A percentile compares a stretch with the other conserved stretches of the same genome.
Evolutionary conservation across 164 flowering plant species (phyloP).

Genomic region (Sextonia rubra): DNA sequence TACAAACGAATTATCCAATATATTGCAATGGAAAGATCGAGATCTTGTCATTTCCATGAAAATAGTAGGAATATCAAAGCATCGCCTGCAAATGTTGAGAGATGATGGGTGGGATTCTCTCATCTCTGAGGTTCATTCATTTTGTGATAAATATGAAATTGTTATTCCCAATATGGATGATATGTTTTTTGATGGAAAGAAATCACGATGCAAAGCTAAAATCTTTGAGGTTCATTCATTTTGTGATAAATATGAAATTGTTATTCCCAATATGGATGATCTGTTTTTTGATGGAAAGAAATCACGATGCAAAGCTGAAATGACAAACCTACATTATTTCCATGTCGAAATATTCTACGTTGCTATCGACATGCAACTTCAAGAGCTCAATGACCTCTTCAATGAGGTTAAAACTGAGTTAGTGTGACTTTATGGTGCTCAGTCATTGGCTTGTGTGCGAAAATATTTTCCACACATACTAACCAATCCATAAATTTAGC

Average conservation of each 20-base stretch:
- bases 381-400: not conserved
- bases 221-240: not conserved
- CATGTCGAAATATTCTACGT: not conserved
- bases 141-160: not conserved
- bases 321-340: not conserved
- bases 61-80: not conserved
- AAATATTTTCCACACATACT: too few species aligned
- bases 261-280: conserved; percentile 1
- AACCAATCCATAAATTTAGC: too few species aligned
- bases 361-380: not conserved
- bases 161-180: not conserved
- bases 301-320: not conserved
- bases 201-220: not conserved
- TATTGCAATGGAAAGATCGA: not conserved
- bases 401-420: not conserved
- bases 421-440: too few species aligned
- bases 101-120: conserved; percentile 1
- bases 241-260: not conserved
- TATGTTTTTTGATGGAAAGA: not conserved
- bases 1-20: not conserved
- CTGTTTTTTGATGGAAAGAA: not conserved
- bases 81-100: not conserved
- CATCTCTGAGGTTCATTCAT: not conserved
- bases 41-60: conserved; percentile 5
- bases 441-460: too few species aligned